Evolutionary conservation across 1,284 basidiomycete species (phyloP), one percentile per base, ranked within the genome.

Genomic region (Irpex lacteus): DNA sequence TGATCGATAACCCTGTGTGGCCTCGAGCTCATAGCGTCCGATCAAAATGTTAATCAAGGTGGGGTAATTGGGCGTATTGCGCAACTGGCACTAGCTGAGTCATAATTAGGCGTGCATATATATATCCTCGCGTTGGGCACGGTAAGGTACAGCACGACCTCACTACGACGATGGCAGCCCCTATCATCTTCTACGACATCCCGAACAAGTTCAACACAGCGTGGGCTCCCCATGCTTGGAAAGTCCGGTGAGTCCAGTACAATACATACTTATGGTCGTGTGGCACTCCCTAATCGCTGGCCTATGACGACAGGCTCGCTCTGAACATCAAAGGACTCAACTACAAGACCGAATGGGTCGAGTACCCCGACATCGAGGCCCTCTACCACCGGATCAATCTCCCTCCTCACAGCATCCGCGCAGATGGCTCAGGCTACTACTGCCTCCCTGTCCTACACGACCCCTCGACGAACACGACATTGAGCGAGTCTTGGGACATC

Each of bases 341-440:
- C 0, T 71, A 70, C 63, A 67, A 65, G 54, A 73, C 73, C 19
- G 66, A 71, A 55, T 75, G 73, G 71, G 67, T 76, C 53, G 72
- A 74, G 60, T 72, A 70, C 59, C 70, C 74, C 7, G 73, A 76
- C 65, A 75, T 76, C 61, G 72, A 64, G 40, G 37, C 65, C n/a
- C 60, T 70, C n/a, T 66, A 68, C 47, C 65, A 68, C 55, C 70
- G 70, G 53, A 44, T 74, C 53, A 70, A 70, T 49, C 65, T 70
- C 21, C 26, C 57, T 13, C 61, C 70, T 5, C 61, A 66, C 5
- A 50, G 18, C 18, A 55, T 18, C 11, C 38, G 60, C 49, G 37
- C 55, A 9, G 66, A 69, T 52, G 70, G 72, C 50, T 38, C 55
- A 3, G 65, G 68, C 2, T 59, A 65, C 32, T 70, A 72, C 66